Percentiles rank a stretch among this genome's conserved stretches.
These are phyloP conservation scores for Triadica sebifera DNA, from an alignment of 345 rosid species.

Conservation along the genomic window DNA sequence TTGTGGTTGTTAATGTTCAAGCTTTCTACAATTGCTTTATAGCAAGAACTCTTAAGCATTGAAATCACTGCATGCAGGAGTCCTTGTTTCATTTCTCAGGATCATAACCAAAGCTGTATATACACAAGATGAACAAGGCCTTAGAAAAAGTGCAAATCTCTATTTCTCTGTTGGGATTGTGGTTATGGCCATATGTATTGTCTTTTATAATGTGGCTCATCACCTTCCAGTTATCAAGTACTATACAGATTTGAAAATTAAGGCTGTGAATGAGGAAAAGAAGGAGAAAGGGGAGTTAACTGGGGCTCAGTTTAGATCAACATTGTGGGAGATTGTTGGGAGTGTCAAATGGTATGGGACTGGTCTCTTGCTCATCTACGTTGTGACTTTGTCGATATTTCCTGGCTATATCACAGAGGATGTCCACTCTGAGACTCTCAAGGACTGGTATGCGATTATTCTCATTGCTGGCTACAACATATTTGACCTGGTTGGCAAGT, in stretches of 20 bases:
- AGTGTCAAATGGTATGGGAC: conserved; percentile 72
- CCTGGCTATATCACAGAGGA: conserved; percentile 94
- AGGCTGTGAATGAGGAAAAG: conserved; percentile 54
- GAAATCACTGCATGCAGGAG: conserved; percentile 52
- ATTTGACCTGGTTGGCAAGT: conserved; percentile 89
- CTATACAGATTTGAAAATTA: conserved; percentile 56
- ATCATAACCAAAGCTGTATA: conserved; percentile 77
- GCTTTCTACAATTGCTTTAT: background rate
- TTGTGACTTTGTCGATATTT: conserved; percentile 78
- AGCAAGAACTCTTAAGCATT: background rate
- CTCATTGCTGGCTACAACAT: conserved; percentile 77
- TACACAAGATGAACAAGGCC: conserved; percentile 63
- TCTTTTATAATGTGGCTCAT: conserved; percentile 66
- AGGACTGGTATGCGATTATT: conserved; percentile 79
- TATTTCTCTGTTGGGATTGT: conserved; percentile 71
- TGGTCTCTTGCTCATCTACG: conserved; percentile 60
- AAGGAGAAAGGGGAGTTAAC: conserved; percentile 48
- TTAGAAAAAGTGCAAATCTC: conserved; percentile 76
- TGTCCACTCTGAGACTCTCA: conserved; percentile 70
- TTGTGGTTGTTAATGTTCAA: background rate
- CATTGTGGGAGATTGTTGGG: conserved; percentile 55
- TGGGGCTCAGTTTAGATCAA: conserved; percentile 60
- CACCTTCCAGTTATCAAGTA: conserved; percentile 77
- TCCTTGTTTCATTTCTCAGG: conserved; percentile 78
- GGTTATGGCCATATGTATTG: conserved; percentile 67